Evolutionary conservation across 345 rosid genomes (phyloP).

Genomic region (Rhizophora apiculata): DNA sequence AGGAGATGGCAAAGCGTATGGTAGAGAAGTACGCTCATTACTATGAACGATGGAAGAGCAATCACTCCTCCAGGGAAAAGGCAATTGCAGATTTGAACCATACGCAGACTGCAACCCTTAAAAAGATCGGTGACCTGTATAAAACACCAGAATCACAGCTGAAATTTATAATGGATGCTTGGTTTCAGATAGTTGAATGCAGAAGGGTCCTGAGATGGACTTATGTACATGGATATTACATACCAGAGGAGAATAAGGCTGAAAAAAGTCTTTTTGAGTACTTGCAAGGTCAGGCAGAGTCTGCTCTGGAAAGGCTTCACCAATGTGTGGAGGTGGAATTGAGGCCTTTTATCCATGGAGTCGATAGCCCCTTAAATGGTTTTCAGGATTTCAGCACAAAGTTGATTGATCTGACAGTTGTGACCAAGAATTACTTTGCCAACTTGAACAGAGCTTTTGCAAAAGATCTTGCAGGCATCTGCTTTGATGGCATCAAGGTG

Average conservation of each 20-base stretch:
- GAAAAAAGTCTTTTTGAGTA: conserved; percentile 14
- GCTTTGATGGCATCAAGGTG: no score
- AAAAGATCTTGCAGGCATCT: background rate
- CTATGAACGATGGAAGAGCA: conserved; percentile 91
- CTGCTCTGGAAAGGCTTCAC: conserved; percentile 16
- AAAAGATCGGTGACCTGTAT: background rate
- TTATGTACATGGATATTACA: conserved; percentile 15
- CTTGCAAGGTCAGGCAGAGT: conserved; percentile 15
- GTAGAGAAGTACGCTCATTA: conserved; percentile 83
- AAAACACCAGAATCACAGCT: background rate
- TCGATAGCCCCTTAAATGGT: background rate
- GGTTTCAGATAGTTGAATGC: conserved; percentile 16
- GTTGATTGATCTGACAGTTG: background rate
- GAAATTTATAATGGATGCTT: background rate
- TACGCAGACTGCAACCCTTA: background rate
- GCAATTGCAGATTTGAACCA: background rate
- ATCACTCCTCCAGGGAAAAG: conserved; percentile 36
- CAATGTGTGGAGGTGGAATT: conserved; percentile 8
- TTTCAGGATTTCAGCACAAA: background rate
- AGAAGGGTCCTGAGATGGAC: conserved; percentile 17
- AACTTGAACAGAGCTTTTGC: background rate
- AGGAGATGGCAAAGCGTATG: conserved; percentile 82
- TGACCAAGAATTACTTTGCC: background rate
- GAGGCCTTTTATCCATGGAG: background rate
- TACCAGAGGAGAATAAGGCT: background rate